Evolutionary conservation across 768 basidiomycete species (phyloP).

Genomic region (Suillus plorans): DNA sequence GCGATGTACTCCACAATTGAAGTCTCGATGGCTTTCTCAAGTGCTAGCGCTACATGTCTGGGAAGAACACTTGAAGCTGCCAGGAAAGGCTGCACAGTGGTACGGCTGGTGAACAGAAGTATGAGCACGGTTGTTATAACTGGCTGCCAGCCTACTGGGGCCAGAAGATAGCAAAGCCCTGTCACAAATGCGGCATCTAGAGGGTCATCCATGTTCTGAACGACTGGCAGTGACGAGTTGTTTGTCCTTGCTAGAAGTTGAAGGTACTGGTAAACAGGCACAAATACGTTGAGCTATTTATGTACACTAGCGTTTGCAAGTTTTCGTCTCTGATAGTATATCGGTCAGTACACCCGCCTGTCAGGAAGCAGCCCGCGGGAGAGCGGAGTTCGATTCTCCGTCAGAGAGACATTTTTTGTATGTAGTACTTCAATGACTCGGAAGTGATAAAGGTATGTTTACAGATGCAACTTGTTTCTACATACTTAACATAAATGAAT

Average conservation of each 20-base stretch:
- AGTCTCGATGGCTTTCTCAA: neutral
- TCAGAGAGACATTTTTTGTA: no score
- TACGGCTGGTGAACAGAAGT: neutral
- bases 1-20: neutral
- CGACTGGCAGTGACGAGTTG: neutral
- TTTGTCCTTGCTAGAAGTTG: constrained; percentile 1
- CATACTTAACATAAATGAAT: no score
- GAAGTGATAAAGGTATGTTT: no score
- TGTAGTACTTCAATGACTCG: no score
- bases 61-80: neutral
- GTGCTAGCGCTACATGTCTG: neutral
- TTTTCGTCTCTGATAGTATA: constrained; percentile 5
- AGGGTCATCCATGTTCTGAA: neutral
- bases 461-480: neutral
- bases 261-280: neutral
- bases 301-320: neutral
- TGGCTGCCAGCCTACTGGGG: neutral
- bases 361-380: no score
- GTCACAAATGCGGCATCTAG: neutral
- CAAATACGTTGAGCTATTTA: neutral
- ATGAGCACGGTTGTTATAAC: neutral
- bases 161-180: neutral
- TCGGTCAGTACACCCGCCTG: constrained; percentile 6
- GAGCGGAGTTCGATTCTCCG: no score
- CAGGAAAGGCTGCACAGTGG: neutral